Evolutionary conservation across 208 protist genomes (phyloP).

Genomic region (Crithidia mellificae): DNA sequence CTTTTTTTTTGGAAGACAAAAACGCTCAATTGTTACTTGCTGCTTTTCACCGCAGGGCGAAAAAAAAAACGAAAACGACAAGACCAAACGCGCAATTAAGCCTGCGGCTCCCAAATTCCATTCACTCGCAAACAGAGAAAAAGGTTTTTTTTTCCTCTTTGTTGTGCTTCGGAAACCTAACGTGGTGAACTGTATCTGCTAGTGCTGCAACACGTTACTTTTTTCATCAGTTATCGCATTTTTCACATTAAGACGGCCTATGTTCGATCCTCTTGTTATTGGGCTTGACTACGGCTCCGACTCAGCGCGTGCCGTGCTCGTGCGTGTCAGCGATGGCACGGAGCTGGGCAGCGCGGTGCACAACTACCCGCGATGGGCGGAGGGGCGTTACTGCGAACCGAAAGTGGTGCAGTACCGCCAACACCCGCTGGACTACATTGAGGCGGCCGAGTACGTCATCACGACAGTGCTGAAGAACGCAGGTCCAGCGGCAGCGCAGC

Average conservation of each 20-base stretch:
- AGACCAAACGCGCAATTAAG: no score
- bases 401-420: constrained; percentile 53
- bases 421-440: constrained; percentile 59
- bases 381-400: constrained; percentile 40
- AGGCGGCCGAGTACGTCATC: constrained; percentile 44
- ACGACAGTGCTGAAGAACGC: constrained; percentile 27
- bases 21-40: no score
- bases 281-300: constrained; percentile 64
- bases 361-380: constrained; percentile 48
- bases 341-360: constrained; percentile 41
- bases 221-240: no score
- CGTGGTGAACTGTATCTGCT: no score
- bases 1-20: no score
- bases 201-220: no score
- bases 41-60: no score
- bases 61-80: no score
- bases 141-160: no score
- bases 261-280: constrained; percentile 41
- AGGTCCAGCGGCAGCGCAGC: constrained; percentile 6
- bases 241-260: not conserved
- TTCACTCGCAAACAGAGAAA: no score
- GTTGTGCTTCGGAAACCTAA: no score
- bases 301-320: constrained; percentile 50
- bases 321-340: constrained; percentile 42
- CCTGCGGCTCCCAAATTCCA: no score